Conservation (phyloP, 148 eudicot genomes). For the Hydrangea macrophylla region DNA sequence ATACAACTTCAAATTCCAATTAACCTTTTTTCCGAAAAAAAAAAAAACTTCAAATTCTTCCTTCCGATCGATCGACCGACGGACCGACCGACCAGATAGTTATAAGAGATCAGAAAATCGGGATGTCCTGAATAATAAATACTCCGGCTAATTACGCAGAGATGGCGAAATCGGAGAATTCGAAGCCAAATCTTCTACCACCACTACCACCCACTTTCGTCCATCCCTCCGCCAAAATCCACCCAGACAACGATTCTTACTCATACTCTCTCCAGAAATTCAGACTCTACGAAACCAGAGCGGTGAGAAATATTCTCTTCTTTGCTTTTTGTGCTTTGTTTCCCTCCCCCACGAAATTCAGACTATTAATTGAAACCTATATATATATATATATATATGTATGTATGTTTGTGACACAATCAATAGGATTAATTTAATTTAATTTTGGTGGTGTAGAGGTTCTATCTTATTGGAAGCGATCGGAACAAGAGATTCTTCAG, state of each 20-base stretch:
- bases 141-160: too few species aligned
- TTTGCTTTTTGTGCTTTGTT: not conserved
- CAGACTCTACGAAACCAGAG: conserved; percentile 92
- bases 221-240: conserved; percentile 40
- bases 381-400: too few species aligned
- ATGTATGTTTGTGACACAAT: not conserved
- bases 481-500: conserved; percentile 71
- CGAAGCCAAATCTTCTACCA: conserved; percentile 33
- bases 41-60: too few species aligned
- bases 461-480: conserved; percentile 88
- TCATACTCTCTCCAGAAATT: conserved; percentile 85
- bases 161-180: conserved; percentile 58
- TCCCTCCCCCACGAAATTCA: too few species aligned
- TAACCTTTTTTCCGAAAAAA: too few species aligned
- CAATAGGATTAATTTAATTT: not conserved
- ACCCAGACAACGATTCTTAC: conserved; percentile 44
- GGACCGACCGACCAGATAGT: too few species aligned
- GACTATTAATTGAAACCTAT: too few species aligned
- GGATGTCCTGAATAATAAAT: too few species aligned
- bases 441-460: conserved; percentile 44
- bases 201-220: conserved; percentile 11
- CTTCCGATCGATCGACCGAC: too few species aligned
- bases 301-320: conserved; percentile 31
- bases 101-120: too few species aligned
- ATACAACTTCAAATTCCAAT: too few species aligned